Base-by-base conservation (phyloP, 2,329 filamentous ascomycete species). In the Endoconidiophora polonica region DNA sequence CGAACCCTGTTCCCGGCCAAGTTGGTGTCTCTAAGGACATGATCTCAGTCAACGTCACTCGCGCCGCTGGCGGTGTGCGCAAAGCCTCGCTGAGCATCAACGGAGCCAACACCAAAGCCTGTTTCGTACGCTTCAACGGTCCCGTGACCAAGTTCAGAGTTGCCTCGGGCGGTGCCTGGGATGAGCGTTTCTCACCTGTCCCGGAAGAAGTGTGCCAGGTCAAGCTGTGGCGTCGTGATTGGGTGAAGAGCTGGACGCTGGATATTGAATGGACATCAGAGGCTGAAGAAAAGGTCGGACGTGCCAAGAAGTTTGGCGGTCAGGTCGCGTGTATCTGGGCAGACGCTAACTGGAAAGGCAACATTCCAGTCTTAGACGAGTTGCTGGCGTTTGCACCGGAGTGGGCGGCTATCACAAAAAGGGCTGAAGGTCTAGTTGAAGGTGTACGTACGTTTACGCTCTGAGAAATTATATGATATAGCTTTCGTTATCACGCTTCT, bases 321-420 rank as follows among this genome's bases (percentile, higher is more conserved):
- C 72, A 68, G 33, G 77, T 88, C 1, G 72, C 81, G 14, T 96
- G 91, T 64, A 68, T 84, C 29, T 96, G 88, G 87, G 86, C 82
- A 58, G 91, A 98, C 66, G 79, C 76, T 42, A 95, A 95, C 59
- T 66, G 68, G 36, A 63, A 66, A 2, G 81, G 77, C 3, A 71
- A 72, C 1, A 87, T 96, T 44, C 88, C 90, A 0, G 88, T 88
- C 1, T 74, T 90, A 47, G 83, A 91, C 57, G 88, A 96, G 65
- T 70, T 85, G 45, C 68, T 74, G 57, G 74, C 79, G 61, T 95
- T 79, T 64, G 72, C 79, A 57, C 91, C 91, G 0, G 67, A 70
- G 3, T 98, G 91, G 91, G 77, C 79, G 5, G 79, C 81, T 7
- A 69, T 87, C 24, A 79, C 79, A 3, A 95, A 94, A 66, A 66